Evolutionary conservation across 192 early-diverging fungal genomes (phyloP).

Genomic region (Backusella circina): DNA sequence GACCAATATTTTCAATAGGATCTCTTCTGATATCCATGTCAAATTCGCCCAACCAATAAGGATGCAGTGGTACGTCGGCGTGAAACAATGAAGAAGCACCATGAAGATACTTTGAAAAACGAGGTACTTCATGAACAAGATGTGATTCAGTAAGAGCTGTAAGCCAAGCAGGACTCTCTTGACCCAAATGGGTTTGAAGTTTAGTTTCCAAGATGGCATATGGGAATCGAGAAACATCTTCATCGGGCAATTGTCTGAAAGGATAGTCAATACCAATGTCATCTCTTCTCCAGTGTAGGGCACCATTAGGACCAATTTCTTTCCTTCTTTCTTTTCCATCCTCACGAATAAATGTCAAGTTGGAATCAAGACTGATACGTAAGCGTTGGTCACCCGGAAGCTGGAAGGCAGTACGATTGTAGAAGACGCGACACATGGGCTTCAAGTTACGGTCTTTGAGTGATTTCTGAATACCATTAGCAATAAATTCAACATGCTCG

Average conservation of each 20-base stretch:
- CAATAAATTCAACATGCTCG: slow-evolving; percentile 54
- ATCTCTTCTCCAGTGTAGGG: slow-evolving; percentile 71
- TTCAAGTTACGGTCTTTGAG: slow-evolving; percentile 64
- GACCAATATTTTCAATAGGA: slow-evolving; percentile 19
- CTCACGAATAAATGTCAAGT: slow-evolving; percentile 47
- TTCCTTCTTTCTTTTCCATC: neutral
- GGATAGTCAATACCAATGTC: slow-evolving; percentile 57
- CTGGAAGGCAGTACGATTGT: slow-evolving; percentile 50
- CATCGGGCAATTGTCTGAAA: slow-evolving; percentile 28
- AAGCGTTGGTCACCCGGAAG: slow-evolving; percentile 45
- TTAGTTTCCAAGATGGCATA: slow-evolving; percentile 94
- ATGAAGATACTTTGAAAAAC: slow-evolving; percentile 86
- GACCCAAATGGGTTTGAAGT: slow-evolving; percentile 64
- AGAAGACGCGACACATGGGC: slow-evolving; percentile 52
- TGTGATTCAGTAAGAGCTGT: slow-evolving; percentile 65
- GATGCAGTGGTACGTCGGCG: slow-evolving; percentile 45
- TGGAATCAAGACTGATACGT: slow-evolving; percentile 41
- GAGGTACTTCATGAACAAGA: slow-evolving; percentile 75
- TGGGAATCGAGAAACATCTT: slow-evolving; percentile 77
- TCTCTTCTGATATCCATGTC: slow-evolving; percentile 27
- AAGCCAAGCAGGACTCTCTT: slow-evolving; percentile 72
- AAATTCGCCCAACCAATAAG: slow-evolving; percentile 54
- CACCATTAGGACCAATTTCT: slow-evolving; percentile 45
- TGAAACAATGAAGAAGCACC: slow-evolving; percentile 65
- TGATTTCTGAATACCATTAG: slow-evolving; percentile 66